A percentile compares a stretch with the other conserved stretches of the same genome.
phyloP scores from a whole-genome alignment of 2,329 filamentous ascomycete species.

The Aspergillus candidus region DNA sequence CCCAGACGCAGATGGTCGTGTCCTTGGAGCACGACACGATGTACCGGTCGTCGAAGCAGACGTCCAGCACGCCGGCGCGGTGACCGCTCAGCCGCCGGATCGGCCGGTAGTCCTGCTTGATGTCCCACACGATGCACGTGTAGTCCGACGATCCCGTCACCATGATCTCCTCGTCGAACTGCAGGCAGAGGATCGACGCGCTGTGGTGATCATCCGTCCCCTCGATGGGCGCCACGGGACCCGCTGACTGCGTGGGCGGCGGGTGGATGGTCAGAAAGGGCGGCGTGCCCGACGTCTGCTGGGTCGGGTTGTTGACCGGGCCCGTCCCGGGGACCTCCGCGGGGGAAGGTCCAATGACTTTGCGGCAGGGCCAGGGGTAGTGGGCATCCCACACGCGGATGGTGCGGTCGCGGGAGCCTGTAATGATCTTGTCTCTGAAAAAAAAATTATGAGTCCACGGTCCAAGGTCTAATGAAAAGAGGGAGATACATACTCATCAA shows the following conservation, averaged over 20 bases:
- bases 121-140: conserved; percentile 85
- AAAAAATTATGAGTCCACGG: conserved; percentile 31
- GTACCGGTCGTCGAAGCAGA: conserved; percentile 84
- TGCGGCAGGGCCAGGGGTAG: conserved; percentile 69
- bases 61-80: conserved; percentile 81
- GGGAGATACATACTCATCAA: conserved; percentile 70
- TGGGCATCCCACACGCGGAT: conserved; percentile 95
- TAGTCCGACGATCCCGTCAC: conserved; percentile 92
- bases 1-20: conserved; percentile 88
- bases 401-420: conserved; percentile 89
- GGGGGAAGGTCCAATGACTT: conserved; percentile 75
- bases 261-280: conserved; percentile 46
- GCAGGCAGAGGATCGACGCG: conserved; percentile 88
- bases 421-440: conserved; percentile 81
- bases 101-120: conserved; percentile 70
- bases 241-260: conserved; percentile 48
- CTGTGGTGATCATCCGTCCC: conserved; percentile 61
- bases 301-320: conserved; percentile 45
- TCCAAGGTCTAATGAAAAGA: neutral
- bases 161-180: conserved; percentile 88
- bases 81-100: conserved; percentile 73
- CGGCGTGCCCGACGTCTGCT: conserved; percentile 34
- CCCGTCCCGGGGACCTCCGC: conserved; percentile 36
- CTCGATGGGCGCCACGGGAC: conserved; percentile 39
- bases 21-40: conserved; percentile 98